Percentiles rank a stretch among this genome's conserved stretches.
Conservation (phyloP, 2,329 filamentous ascomycete species). For the Beauveria bassiana region DNA sequence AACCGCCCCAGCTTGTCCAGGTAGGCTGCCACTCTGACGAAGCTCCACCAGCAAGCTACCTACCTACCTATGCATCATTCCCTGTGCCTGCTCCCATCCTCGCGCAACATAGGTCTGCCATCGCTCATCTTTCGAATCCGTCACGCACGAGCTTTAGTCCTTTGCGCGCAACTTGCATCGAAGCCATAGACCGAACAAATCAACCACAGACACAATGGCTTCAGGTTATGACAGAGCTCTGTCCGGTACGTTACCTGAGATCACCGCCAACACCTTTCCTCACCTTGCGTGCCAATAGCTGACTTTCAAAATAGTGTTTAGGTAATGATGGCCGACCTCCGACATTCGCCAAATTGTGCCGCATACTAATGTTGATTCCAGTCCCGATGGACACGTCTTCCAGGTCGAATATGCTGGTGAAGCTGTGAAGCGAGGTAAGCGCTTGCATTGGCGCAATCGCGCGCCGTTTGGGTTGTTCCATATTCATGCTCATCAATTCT, state of each 20-base stretch:
- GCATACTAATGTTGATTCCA: conserved; percentile 43
- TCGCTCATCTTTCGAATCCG: conserved; percentile 11
- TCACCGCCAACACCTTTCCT: conserved; percentile 15
- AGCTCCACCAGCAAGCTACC: conserved; percentile 22
- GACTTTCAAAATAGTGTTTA: conserved; percentile 64
- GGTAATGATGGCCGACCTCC: conserved; percentile 42
- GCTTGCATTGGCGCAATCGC: not conserved
- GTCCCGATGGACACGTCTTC: conserved; percentile 98
- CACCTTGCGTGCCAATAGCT: conserved; percentile 27
- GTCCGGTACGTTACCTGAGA: conserved; percentile 63
- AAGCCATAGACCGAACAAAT: not conserved
- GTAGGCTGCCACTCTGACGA: conserved; percentile 34
- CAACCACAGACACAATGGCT: conserved; percentile 49
- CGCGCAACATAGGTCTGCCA: conserved; percentile 14
- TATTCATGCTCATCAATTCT: conserved; percentile 14
- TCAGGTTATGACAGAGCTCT: conserved; percentile 98
- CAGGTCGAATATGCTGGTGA: conserved; percentile 99
- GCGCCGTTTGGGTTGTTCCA: not conserved
- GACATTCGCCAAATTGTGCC: not conserved
- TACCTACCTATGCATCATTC: not conserved
- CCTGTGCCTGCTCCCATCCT: conserved; percentile 3
- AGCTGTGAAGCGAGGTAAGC: conserved; percentile 90
- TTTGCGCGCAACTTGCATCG: not conserved
- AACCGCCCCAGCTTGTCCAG: conserved; percentile 7
- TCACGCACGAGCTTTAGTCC: not conserved